Evolutionary conservation across 2,329 filamentous ascomycete genomes (phyloP), one percentile per base, ranked within the genome.

Genomic region (Geosmithia flava): DNA sequence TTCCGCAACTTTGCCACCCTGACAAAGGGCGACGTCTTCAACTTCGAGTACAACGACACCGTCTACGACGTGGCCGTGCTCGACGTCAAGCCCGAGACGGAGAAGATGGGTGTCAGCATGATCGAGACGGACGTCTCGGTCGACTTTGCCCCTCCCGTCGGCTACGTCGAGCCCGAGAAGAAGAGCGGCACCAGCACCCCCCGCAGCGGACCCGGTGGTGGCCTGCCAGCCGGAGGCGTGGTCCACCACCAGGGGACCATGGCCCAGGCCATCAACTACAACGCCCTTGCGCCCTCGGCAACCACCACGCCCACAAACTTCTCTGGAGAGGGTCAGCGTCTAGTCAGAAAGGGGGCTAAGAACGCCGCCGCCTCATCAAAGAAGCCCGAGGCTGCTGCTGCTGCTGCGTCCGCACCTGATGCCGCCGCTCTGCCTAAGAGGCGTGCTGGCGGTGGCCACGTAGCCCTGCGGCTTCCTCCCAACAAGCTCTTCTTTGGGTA

Each of bases 401-500:
- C 33, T 11, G 33, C 33, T 37, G 33, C 6, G 6, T 8, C 23
- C 23, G 8, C 23, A 5, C 56, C 62, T 5, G 52, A 56, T 17
- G 51, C 58, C 17, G 55, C 58, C 33, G 16, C 27, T 7, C 37
- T 56, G 53, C 65, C 65, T n/a, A 66, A 57, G 49, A 66, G 64
- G 52, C 65, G 77, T 52, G 81, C 75, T 15, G 89, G 91, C 53
- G 33, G 33, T 16, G 33, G 11, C 8, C 23, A 27, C 13, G 33
- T 37, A 16, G 90, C 89, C 0, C 74, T 98, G 7, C 78, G 93
- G 27, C 64, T 98, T 47, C 78, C 87, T 0, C 84, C 86, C 0
- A 93, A 93, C 58, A 95, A 96, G 66, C 74, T 98, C 4, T 98
- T 98, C 72, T 95, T 98, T 53, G 93, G 93, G 3, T 98, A 97